Percentiles rank a stretch among this genome's conserved stretches.
Evolutionary conservation across 2,329 filamentous ascomycete genomes (phyloP).

Genomic region (Alternaria panax): DNA sequence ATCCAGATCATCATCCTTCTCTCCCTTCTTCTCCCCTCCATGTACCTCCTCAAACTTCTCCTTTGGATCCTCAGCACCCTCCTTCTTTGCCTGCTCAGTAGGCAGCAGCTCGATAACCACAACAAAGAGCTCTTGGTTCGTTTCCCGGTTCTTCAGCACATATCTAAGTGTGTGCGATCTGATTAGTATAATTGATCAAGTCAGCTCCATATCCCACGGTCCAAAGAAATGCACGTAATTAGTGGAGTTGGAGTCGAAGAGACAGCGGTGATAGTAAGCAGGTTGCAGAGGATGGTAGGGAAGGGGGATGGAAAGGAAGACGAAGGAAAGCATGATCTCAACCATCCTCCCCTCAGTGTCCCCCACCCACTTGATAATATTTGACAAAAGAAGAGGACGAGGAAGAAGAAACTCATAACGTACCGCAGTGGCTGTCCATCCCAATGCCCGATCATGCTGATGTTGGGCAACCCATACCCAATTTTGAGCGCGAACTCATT

Average conservation of each 20-base stretch:
- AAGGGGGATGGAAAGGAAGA: too few species aligned
- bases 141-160: conserved; percentile 81
- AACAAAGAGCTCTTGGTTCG: conserved; percentile 78
- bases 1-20: conserved; percentile 30
- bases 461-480: conserved; percentile 67
- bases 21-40: conserved; percentile 19
- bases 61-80: conserved; percentile 29
- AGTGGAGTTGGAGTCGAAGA: too few species aligned
- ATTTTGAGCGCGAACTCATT: conserved; percentile 72
- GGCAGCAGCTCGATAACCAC: conserved; percentile 80
- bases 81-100: conserved; percentile 62
- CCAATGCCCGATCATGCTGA: conserved; percentile 80
- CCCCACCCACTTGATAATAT: too few species aligned
- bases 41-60: conserved; percentile 38
- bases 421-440: conserved; percentile 79
- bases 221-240: background rate
- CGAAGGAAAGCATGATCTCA: too few species aligned
- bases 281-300: too few species aligned
- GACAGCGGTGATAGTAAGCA: background rate
- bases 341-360: too few species aligned
- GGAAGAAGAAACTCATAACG: background rate
- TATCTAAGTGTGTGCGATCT: conserved; percentile 89
- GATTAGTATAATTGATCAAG: conserved; percentile 42
- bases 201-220: conserved; percentile 19
- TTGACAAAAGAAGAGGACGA: background rate